Percentiles rank a stretch among this genome's conserved stretches.
These are phyloP conservation scores for Terfezia boudieri DNA, from an alignment of 495 filamentous ascomycete genomes.

Conservation along the genomic window DNA sequence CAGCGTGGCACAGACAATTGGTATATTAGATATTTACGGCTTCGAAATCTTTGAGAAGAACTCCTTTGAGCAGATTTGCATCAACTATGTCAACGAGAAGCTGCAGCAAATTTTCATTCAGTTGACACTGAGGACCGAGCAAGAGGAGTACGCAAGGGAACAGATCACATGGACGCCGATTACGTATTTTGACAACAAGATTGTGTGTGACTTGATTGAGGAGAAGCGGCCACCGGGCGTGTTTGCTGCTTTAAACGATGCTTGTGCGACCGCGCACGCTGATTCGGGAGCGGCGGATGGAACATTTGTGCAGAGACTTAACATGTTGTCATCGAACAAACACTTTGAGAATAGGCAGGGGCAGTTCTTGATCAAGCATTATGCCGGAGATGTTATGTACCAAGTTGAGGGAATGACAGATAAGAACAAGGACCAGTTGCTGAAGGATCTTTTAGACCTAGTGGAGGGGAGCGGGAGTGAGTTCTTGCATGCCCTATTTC, in stretches of 20 bases:
- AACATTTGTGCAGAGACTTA: slow-evolving; percentile 82
- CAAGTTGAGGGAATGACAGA: slow-evolving; percentile 94
- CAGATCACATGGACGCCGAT: slow-evolving; percentile 98
- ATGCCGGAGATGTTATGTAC: slow-evolving; percentile 94
- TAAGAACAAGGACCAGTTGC: slow-evolving; percentile 95
- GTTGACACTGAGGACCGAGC: slow-evolving; percentile 85
- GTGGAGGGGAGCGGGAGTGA: slow-evolving; percentile 61
- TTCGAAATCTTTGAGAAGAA: slow-evolving; percentile 99
- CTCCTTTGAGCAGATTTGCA: slow-evolving; percentile 97
- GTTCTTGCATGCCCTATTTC: slow-evolving; percentile 76
- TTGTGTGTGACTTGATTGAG: slow-evolving; percentile 95
- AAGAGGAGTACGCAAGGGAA: slow-evolving; percentile 92
- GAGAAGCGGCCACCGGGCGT: slow-evolving; percentile 78
- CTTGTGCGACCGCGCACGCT: slow-evolving; percentile 88
- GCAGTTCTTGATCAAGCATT: slow-evolving; percentile 96
- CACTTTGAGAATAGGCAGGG: slow-evolving; percentile 86
- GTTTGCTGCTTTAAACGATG: slow-evolving; percentile 91
- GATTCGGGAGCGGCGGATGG: slow-evolving; percentile 85
- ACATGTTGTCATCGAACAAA: slow-evolving; percentile 63
- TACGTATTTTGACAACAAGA: slow-evolving; percentile 98
- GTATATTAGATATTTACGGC: slow-evolving; percentile 97
- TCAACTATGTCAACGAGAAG: slow-evolving; percentile 99
- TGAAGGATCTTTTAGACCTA: slow-evolving; percentile 83
- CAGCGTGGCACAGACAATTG: slow-evolving; percentile 58
- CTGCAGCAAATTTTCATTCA: slow-evolving; percentile 99